phyloP scores from a whole-genome alignment of 2,329 filamentous ascomycete genomes.

The Aspergillus carbonarius region DNA sequence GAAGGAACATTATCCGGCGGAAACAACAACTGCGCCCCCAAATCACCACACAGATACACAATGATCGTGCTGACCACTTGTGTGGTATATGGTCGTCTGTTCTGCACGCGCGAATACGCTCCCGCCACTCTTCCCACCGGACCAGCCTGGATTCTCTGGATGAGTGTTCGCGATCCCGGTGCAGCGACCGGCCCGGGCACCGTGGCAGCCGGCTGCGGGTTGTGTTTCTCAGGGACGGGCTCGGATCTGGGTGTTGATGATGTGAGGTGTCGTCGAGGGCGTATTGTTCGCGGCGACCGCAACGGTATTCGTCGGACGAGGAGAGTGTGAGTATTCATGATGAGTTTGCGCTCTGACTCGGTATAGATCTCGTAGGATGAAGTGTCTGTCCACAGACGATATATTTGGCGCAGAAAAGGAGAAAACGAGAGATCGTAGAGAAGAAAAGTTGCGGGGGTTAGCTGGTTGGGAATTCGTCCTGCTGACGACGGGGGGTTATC shows the following conservation, averaged over 20 bases:
- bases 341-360: background rate
- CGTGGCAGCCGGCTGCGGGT: slow-evolving; percentile 20
- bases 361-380: background rate
- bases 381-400: too few species aligned
- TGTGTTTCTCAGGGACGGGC: slow-evolving; percentile 8
- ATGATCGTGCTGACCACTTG: slow-evolving; percentile 73
- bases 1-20: slow-evolving; percentile 30
- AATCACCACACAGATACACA: slow-evolving; percentile 76
- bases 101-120: slow-evolving; percentile 68
- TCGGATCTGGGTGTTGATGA: slow-evolving; percentile 9
- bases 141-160: slow-evolving; percentile 30
- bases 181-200: slow-evolving; percentile 11
- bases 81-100: slow-evolving; percentile 71
- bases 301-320: slow-evolving; percentile 14
- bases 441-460: too few species aligned
- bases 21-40: slow-evolving; percentile 71
- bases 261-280: slow-evolving; percentile 13
- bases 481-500: too few species aligned
- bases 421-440: too few species aligned
- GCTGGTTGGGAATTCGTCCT: too few species aligned
- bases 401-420: too few species aligned
- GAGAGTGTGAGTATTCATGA: slow-evolving; percentile 16
- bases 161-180: slow-evolving; percentile 25
- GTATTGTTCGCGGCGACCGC: slow-evolving; percentile 9
- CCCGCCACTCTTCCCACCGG: slow-evolving; percentile 36